phyloP scores from a whole-genome alignment of 2,329 filamentous ascomycete genomes.

The Tolypocladium nubicola region DNA sequence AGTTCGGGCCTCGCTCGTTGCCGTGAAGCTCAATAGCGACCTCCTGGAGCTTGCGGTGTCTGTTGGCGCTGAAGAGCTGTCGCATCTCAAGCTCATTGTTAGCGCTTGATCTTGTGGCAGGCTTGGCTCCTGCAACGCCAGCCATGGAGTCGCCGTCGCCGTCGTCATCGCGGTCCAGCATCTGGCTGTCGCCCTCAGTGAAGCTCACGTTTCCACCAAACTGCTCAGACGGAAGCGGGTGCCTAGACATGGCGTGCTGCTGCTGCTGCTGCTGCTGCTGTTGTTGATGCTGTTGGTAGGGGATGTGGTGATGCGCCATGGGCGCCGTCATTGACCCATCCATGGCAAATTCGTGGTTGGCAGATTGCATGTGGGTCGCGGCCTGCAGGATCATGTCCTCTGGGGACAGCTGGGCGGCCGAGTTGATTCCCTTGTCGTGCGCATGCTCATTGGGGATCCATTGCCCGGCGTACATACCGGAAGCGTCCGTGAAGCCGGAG shows the following conservation, averaged over 20 bases:
- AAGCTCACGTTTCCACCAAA: conserved; percentile 43
- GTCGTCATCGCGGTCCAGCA: conserved; percentile 49
- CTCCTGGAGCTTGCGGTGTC: conserved; percentile 55
- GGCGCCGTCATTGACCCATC: conserved; percentile 32
- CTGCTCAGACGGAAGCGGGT: conserved; percentile 43
- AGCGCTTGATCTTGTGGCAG: conserved; percentile 55
- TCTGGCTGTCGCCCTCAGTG: conserved; percentile 46
- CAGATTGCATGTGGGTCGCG: conserved; percentile 42
- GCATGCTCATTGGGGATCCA: conserved; percentile 37
- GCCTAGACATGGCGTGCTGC: conserved; percentile 30
- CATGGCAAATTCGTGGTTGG: conserved; percentile 39
- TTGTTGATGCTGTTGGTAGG: conserved; percentile 24
- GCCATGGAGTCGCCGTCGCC: conserved; percentile 45
- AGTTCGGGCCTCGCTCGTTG: conserved; percentile 70
- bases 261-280: conserved; percentile 12
- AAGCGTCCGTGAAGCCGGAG: conserved; percentile 28
- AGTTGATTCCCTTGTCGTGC: conserved; percentile 32
- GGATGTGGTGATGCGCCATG: conserved; percentile 27
- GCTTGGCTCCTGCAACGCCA: conserved; percentile 37
- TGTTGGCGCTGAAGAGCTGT: conserved; percentile 61
- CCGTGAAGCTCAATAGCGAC: conserved; percentile 67
- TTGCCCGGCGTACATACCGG: conserved; percentile 35
- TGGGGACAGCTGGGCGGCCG: conserved; percentile 36
- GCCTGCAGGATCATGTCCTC: conserved; percentile 52
- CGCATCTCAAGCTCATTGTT: conserved; percentile 76